These are phyloP conservation scores for Metschnikowia lochheadii DNA, from an alignment of 805 yeast species.

Conservation along the genomic window DNA sequence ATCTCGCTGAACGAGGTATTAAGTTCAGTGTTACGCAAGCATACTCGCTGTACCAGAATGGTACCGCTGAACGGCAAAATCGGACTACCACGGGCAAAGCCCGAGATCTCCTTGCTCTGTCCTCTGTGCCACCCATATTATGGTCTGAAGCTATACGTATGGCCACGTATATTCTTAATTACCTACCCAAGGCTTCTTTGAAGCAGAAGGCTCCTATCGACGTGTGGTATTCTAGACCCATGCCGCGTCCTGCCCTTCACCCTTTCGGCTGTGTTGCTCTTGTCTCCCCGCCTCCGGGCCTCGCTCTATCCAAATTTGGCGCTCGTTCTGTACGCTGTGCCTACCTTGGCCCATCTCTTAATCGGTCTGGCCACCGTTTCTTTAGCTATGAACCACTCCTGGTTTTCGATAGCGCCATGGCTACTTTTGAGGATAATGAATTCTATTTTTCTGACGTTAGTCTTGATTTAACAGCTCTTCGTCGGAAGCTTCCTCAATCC, in stretches of 20 bases:
- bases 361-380: background rate
- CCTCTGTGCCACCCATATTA: background rate
- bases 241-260: background rate
- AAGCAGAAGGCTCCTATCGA: background rate
- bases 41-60: too few species aligned
- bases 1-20: too few species aligned
- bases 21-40: too few species aligned
- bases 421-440: background rate
- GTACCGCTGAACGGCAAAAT: too few species aligned
- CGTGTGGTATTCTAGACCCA: background rate
- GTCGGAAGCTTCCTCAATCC: background rate
- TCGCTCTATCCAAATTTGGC: background rate
- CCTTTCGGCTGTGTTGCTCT: background rate
- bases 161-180: background rate
- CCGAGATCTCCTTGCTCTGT: background rate
- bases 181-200: background rate
- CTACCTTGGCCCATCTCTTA: background rate
- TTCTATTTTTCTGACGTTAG: background rate
- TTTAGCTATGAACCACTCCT: background rate
- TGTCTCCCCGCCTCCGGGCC: background rate
- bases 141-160: background rate
- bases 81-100: background rate
- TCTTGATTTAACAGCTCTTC: background rate
- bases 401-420: background rate
- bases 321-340: background rate